Evolutionary conservation across 345 rosid species (phyloP).

Genomic region (Hibiscus trionum): DNA sequence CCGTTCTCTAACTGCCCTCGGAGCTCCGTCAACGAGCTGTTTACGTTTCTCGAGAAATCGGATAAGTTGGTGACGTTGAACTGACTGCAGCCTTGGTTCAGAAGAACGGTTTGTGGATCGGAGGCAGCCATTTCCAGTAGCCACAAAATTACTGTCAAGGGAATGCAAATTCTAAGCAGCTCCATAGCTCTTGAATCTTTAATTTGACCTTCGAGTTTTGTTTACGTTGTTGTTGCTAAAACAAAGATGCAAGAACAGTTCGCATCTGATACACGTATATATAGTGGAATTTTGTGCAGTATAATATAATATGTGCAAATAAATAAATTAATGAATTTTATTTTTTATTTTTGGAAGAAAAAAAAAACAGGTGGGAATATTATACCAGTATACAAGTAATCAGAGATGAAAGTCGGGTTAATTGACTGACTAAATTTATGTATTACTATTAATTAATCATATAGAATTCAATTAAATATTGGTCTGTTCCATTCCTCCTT

Average conservation of each 20-base stretch:
- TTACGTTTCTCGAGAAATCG: slow-evolving; percentile 24
- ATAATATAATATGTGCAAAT: background rate
- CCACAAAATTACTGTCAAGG: background rate
- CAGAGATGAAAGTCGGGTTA: background rate
- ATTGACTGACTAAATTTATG: background rate
- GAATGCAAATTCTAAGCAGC: slow-evolving; percentile 1
- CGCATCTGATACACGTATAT: background rate
- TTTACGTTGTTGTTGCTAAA: background rate
- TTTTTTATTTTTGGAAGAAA: background rate
- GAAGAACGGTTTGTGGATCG: slow-evolving; percentile 13
- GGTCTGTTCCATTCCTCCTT: too few species aligned
- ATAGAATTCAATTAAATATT: too few species aligned
- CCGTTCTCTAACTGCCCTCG: slow-evolving; percentile 8
- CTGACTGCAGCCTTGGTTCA: slow-evolving; percentile 31
- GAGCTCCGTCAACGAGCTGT: slow-evolving; percentile 17
- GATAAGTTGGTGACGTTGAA: slow-evolving; percentile 23
- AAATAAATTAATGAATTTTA: background rate
- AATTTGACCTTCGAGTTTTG: background rate
- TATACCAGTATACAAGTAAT: background rate
- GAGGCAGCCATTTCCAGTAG: slow-evolving; percentile 2
- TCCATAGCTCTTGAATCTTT: background rate
- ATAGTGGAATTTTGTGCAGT: background rate
- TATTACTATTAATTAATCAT: too few species aligned
- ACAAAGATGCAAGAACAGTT: background rate
- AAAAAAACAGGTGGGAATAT: background rate